Conservation (phyloP, 2,329 filamentous ascomycete genomes). For the Nannizziopsis arthrosporioides region DNA sequence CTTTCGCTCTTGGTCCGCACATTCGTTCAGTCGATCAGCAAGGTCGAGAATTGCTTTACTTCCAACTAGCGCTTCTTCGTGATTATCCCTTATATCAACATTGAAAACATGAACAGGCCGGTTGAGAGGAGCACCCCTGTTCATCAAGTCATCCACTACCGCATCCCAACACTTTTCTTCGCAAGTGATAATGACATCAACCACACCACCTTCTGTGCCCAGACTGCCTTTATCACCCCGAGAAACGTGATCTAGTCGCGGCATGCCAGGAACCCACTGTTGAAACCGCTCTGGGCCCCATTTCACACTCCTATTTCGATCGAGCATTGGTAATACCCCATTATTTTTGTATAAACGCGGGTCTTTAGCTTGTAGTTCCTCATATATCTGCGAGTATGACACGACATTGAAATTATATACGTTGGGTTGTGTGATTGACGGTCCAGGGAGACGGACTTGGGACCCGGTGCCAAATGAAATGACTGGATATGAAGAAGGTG, state of each 20-base stretch:
- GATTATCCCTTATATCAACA: conserved; percentile 95
- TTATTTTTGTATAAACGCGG: conserved; percentile 78
- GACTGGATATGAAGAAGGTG: conserved; percentile 77
- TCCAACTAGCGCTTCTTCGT: conserved; percentile 86
- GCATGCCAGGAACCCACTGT: conserved; percentile 84
- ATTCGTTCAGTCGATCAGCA: conserved; percentile 70
- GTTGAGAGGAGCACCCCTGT: conserved; percentile 75
- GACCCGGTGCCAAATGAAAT: conserved; percentile 97
- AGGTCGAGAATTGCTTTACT: conserved; percentile 87
- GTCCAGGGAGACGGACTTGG: conserved; percentile 82
- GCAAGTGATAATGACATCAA: conserved; percentile 92
- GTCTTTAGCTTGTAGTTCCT: conserved; percentile 79
- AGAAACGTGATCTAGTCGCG: conserved; percentile 59
- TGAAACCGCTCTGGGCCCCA: conserved; percentile 96
- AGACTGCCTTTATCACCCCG: conserved; percentile 61
- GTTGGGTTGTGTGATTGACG: conserved; percentile 83
- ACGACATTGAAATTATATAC: conserved; percentile 98
- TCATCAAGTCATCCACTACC: conserved; percentile 84
- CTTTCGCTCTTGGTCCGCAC: conserved; percentile 64
- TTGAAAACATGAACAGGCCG: conserved; percentile 95
- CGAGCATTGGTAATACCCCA: conserved; percentile 89
- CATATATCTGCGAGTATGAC: conserved; percentile 88
- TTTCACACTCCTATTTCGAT: conserved; percentile 82
- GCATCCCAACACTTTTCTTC: conserved; percentile 98
- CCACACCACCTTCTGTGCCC: conserved; percentile 77